These are phyloP conservation scores for Stagonosporopsis cucurbitacearum DNA, from an alignment of 2,329 filamentous ascomycete genomes.

Conservation along the genomic window DNA sequence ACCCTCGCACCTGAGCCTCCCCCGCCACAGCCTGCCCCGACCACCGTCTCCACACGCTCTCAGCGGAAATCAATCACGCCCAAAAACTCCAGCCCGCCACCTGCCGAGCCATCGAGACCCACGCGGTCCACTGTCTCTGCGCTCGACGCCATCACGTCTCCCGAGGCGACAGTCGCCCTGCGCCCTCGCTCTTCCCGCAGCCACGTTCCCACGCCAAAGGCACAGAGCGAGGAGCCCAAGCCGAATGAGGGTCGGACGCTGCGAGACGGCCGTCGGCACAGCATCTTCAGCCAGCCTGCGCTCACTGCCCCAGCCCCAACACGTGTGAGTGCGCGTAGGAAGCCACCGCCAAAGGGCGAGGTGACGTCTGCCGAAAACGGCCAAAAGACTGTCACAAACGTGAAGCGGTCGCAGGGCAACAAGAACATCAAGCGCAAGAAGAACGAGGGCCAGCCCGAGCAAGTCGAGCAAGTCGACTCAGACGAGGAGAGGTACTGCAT, in stretches of 20 bases:
- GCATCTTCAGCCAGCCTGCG: slow-evolving; percentile 53
- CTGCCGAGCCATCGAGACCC: slow-evolving; percentile 24
- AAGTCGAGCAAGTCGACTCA: slow-evolving; percentile 66
- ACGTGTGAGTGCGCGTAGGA: slow-evolving; percentile 60
- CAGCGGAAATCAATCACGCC: slow-evolving; percentile 42
- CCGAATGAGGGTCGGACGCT: slow-evolving; percentile 45
- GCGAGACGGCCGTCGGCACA: slow-evolving; percentile 53
- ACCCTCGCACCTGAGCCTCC: slow-evolving; percentile 5
- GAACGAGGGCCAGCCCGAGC: slow-evolving; percentile 32
- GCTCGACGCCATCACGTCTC: slow-evolving; percentile 21
- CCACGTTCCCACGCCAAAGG: slow-evolving; percentile 50
- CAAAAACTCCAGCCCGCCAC: slow-evolving; percentile 34
- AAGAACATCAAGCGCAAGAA: slow-evolving; percentile 58
- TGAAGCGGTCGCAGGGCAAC: slow-evolving; percentile 65
- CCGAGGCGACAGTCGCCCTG: slow-evolving; percentile 21
- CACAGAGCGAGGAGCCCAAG: slow-evolving; percentile 57
- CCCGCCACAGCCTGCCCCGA: slow-evolving; percentile 24
- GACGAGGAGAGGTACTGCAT: slow-evolving; percentile 78
- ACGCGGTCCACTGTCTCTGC: slow-evolving; percentile 29
- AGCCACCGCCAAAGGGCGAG: slow-evolving; percentile 76
- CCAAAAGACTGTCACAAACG: slow-evolving; percentile 71
- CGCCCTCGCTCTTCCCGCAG: slow-evolving; percentile 50
- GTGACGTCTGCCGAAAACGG: slow-evolving; percentile 67
- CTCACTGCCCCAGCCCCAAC: slow-evolving; percentile 43
- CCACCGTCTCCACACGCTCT: slow-evolving; percentile 46